Conservation (phyloP, 1,139 yeast species). For the Scheffersomyces quercinus region DNA sequence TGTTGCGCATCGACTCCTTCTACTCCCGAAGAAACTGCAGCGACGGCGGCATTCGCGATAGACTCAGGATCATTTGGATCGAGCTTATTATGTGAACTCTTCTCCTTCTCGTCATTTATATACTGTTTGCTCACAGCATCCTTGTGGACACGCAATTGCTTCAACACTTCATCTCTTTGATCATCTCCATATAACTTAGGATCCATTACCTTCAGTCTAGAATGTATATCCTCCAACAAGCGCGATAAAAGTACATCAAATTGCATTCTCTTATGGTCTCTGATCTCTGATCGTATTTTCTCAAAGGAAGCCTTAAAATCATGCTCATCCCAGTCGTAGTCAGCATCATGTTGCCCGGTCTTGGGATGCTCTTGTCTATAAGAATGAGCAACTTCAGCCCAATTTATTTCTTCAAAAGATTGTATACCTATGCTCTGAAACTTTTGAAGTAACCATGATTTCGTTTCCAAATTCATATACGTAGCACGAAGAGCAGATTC, state of each 20-base stretch:
- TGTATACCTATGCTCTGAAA: conserved; percentile 50
- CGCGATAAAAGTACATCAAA: conserved; percentile 25
- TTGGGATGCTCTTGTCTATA: conserved; percentile 9
- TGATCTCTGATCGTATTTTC: conserved; percentile 30
- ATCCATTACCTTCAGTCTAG: conserved; percentile 1
- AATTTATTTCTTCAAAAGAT: conserved; percentile 55
- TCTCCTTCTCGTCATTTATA: background rate
- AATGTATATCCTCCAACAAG: conserved; percentile 21
- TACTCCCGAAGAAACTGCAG: conserved; percentile 33
- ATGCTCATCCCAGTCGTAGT: conserved; percentile 26
- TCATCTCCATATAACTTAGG: background rate
- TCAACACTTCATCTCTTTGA: background rate
- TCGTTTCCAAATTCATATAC: conserved; percentile 50
- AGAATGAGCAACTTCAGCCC: conserved; percentile 46
- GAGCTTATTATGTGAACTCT: conserved; percentile 2
- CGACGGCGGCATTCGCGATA: conserved; percentile 40
- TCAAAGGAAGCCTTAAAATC: conserved; percentile 41
- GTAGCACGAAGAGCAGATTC: conserved; percentile 54
- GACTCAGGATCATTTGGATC: conserved; percentile 26
- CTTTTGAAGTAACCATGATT: conserved; percentile 57
- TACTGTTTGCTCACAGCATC: background rate
- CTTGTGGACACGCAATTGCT: background rate
- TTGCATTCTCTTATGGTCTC: conserved; percentile 27
- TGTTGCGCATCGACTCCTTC: conserved; percentile 29
- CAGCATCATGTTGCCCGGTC: conserved; percentile 2